Percentiles rank a stretch among this genome's conserved stretches.
These are phyloP conservation scores for Rhizopogon rudus DNA, from an alignment of 768 basidiomycete species.

Conservation along the genomic window DNA sequence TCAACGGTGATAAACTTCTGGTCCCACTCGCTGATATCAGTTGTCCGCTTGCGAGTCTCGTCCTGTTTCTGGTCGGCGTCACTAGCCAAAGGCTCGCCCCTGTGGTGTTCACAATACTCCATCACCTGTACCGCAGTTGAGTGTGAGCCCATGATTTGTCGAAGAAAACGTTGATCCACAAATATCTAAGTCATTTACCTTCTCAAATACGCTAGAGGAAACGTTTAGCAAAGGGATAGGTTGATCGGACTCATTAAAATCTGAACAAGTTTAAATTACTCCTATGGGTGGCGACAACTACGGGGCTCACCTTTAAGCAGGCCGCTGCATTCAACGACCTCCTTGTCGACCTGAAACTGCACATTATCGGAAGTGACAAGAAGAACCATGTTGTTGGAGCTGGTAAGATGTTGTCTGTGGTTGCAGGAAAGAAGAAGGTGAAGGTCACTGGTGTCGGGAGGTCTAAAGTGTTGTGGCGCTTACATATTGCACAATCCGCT, in stretches of 20 bases:
- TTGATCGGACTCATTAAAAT: constrained; percentile 92
- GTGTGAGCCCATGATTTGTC: background rate
- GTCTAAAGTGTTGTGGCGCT: background rate
- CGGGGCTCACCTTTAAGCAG: constrained; percentile 83
- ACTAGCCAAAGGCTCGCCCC: constrained; percentile 91
- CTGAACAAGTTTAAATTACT: constrained; percentile 33
- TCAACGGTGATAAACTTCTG: constrained; percentile 98
- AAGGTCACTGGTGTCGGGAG: background rate
- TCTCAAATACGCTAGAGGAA: constrained; percentile 87
- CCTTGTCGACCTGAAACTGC: constrained; percentile 88
- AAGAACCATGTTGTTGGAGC: constrained; percentile 58
- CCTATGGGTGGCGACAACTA: background rate
- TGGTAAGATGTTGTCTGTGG: background rate
- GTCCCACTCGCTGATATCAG: constrained; percentile 99
- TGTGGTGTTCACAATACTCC: constrained; percentile 99
- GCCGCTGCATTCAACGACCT: constrained; percentile 91
- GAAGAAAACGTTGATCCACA: background rate
- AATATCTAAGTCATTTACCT: constrained; percentile 42
- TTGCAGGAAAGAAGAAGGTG: background rate
- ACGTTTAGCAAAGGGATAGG: constrained; percentile 95
- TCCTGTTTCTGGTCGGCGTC: constrained; percentile 81
- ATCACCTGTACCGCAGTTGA: constrained; percentile 57
- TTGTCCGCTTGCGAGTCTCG: constrained; percentile 96
- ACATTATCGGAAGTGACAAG: constrained; percentile 96
- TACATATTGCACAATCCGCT: background rate